Evolutionary conservation across 2,329 filamentous ascomycete genomes (phyloP).

Genomic region (Fusarium scirpi): DNA sequence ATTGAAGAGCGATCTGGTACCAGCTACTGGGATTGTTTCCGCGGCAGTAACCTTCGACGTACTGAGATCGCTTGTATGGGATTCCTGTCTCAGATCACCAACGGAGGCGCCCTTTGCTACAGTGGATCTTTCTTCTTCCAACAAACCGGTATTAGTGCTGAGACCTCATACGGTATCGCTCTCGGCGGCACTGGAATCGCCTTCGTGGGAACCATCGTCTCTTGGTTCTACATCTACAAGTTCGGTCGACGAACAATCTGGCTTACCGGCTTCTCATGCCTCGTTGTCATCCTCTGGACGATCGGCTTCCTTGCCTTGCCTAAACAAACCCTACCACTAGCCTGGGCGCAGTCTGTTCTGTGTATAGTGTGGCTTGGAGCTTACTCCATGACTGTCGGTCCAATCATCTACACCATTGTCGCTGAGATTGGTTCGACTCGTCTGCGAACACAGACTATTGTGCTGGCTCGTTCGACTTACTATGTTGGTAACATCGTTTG

Average conservation of each 20-base stretch:
- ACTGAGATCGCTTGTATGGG: slow-evolving; percentile 59
- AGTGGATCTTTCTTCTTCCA: slow-evolving; percentile 61
- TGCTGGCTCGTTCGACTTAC: slow-evolving; percentile 55
- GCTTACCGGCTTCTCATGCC: slow-evolving; percentile 53
- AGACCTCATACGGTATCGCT: slow-evolving; percentile 56
- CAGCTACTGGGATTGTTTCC: slow-evolving; percentile 61
- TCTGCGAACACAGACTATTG: slow-evolving; percentile 58
- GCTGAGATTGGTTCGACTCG: slow-evolving; percentile 58
- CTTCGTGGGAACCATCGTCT: slow-evolving; percentile 58
- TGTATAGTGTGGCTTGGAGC: slow-evolving; percentile 59
- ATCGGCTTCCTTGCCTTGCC: slow-evolving; percentile 58
- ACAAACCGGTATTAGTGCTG: slow-evolving; percentile 56
- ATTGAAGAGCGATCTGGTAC: slow-evolving; percentile 55
- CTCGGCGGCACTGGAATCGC: slow-evolving; percentile 58
- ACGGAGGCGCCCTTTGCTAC: slow-evolving; percentile 57
- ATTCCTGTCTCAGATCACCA: slow-evolving; percentile 58
- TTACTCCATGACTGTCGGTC: slow-evolving; percentile 59
- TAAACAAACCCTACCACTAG: slow-evolving; percentile 51
- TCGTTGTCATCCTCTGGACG: slow-evolving; percentile 56
- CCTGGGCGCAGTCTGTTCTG: slow-evolving; percentile 57
- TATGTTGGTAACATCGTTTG: slow-evolving; percentile 58
- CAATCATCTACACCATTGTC: slow-evolving; percentile 59
- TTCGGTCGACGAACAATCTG: slow-evolving; percentile 59
- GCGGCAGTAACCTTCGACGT: slow-evolving; percentile 59
- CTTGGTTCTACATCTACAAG: slow-evolving; percentile 58